Evolutionary conservation across 257 asterid species (phyloP).

Genomic region (Salvia rosmarinus): DNA sequence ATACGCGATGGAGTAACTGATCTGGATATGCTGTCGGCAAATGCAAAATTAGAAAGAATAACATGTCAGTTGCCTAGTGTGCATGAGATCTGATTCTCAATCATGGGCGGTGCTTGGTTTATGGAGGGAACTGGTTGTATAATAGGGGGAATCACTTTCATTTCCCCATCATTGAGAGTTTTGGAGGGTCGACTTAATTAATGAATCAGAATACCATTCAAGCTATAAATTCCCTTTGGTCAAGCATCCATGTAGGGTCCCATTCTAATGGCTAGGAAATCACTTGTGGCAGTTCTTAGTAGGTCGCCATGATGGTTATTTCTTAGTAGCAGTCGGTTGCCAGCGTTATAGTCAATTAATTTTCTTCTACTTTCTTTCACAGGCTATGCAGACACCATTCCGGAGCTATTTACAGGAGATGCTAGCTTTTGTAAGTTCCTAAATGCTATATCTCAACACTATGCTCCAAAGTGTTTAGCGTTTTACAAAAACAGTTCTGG

Average conservation of each 20-base stretch:
- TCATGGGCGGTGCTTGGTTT: not conserved
- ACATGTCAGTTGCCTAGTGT: conserved; percentile 13
- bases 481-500: not conserved
- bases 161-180: not conserved
- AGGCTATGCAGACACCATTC: conserved; percentile 93
- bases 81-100: not conserved
- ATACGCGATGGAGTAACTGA: not conserved
- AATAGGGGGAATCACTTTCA: not conserved
- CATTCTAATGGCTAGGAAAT: conserved; percentile 1
- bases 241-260: not conserved
- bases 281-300: not conserved
- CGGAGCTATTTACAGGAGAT: conserved; percentile 87
- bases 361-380: conserved; percentile 33
- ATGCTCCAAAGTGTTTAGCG: not conserved
- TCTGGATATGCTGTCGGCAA: not conserved
- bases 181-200: not conserved
- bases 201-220: not conserved
- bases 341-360: not conserved
- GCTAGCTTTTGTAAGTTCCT: conserved; percentile 77
- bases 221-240: not conserved
- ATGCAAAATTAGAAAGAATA: not conserved
- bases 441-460: conserved; percentile 2
- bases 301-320: too few relatives aligned
- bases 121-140: not conserved
- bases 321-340: conserved; percentile 18